Evolutionary conservation across 768 basidiomycete genomes (phyloP).

Genomic region (Rhodotorula diobovata): DNA sequence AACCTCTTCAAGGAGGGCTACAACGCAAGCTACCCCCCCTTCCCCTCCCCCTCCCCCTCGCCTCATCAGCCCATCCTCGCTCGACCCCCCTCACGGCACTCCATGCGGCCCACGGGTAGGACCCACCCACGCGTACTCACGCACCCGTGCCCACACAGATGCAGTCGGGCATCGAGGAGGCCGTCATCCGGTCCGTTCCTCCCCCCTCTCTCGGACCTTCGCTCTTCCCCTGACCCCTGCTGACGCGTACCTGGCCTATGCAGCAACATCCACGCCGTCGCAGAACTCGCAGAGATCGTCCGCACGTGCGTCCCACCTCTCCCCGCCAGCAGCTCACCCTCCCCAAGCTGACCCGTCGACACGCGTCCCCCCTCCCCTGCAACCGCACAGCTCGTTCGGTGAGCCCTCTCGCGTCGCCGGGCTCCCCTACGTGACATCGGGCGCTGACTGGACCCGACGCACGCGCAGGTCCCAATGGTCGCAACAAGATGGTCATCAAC

Average conservation of each 20-base stretch:
- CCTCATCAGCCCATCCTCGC: background rate
- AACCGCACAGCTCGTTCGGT: conserved; percentile 38
- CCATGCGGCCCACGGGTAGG: fast-evolving
- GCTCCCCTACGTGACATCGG: background rate
- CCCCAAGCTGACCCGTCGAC: conserved; percentile 1
- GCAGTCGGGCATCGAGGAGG: conserved; percentile 89
- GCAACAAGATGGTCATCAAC: conserved; percentile 97
- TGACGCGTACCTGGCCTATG: background rate
- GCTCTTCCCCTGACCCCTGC: background rate
- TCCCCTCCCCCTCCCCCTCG: too few species aligned
- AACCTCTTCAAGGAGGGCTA: conserved; percentile 92
- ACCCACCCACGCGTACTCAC: conserved; percentile 38
- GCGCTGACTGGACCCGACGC: background rate
- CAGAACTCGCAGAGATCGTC: conserved; percentile 88
- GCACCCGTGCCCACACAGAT: conserved; percentile 10
- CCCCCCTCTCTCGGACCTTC: background rate
- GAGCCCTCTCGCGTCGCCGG: background rate
- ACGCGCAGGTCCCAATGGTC: conserved; percentile 55
- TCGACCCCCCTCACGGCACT: too few species aligned
- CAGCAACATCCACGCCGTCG: conserved; percentile 92
- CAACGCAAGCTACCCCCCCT: conserved; percentile 57
- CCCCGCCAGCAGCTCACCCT: background rate
- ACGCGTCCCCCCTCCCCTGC: background rate
- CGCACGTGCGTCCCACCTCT: conserved; percentile 54
- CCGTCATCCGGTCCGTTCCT: conserved; percentile 63